Conservation (phyloP, 2,329 filamentous ascomycete species). For the Hymenoscyphus albidus region DNA sequence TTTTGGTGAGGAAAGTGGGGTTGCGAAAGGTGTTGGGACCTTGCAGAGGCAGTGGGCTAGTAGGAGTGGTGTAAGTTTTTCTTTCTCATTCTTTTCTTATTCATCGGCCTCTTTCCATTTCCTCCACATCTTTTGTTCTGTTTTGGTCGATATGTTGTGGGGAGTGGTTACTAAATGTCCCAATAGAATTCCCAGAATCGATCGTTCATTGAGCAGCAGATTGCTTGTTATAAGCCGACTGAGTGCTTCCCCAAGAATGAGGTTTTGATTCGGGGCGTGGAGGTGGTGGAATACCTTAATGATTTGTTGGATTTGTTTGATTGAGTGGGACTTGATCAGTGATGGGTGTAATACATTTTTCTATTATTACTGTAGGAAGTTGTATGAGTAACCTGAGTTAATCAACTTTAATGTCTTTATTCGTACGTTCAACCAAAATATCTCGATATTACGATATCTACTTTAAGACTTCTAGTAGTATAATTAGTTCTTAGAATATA, state of each 20-base stretch:
- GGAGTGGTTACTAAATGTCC: conserved; percentile 1
- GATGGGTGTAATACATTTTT: no score
- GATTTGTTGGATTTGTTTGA: conserved; percentile 33
- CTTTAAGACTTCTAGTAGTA: no score
- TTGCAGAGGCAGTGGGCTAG: conserved; percentile 35
- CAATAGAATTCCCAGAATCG: conserved; percentile 32
- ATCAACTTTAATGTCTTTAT: no score
- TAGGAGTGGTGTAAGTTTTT: conserved; percentile 28
- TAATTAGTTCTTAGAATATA: no score
- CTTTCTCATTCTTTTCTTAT: no score
- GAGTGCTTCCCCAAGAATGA: conserved; percentile 33
- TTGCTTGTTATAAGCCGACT: conserved; percentile 27
- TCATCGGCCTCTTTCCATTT: background rate
- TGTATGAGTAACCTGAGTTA: no score
- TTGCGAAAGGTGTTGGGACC: conserved; percentile 27
- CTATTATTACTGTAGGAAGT: no score
- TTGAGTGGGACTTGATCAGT: background rate
- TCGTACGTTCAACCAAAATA: no score
- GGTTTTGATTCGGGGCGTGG: conserved; percentile 33
- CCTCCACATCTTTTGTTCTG: background rate
- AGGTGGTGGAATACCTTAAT: conserved; percentile 37
- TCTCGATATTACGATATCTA: no score
- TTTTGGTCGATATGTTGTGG: background rate
- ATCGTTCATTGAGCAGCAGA: conserved; percentile 36
- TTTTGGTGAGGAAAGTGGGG: conserved; percentile 23